Percentiles rank a stretch among this genome's conserved stretches.
Conservation (phyloP, 192 early-diverging fungal genomes). For the Coemansia interrupta region DNA sequence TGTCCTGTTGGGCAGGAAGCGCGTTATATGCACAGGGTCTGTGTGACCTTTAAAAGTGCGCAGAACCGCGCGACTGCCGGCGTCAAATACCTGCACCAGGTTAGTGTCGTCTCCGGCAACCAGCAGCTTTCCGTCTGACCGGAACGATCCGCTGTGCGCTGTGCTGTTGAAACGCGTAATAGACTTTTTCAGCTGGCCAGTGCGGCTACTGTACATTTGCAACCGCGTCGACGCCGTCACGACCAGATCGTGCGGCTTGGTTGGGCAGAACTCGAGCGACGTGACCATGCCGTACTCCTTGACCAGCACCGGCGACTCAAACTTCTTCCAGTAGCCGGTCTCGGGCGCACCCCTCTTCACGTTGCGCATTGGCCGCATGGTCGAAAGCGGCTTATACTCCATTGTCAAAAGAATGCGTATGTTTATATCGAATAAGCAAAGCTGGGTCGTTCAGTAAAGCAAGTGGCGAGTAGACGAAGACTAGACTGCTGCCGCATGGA, state of each 20-base stretch:
- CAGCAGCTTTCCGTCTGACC: slow-evolving; percentile 85
- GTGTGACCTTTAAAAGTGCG: slow-evolving; percentile 62
- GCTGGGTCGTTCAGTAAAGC: neutral
- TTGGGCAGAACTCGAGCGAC: slow-evolving; percentile 75
- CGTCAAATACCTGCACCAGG: slow-evolving; percentile 78
- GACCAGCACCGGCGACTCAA: slow-evolving; percentile 83
- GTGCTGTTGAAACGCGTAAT: slow-evolving; percentile 89
- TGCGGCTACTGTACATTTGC: slow-evolving; percentile 85
- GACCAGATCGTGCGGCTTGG: slow-evolving; percentile 81
- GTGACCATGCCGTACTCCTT: slow-evolving; percentile 85
- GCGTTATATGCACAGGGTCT: slow-evolving; percentile 73
- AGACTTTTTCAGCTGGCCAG: slow-evolving; percentile 80
- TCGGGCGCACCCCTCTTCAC: slow-evolving; percentile 59
- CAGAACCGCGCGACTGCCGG: slow-evolving; percentile 64
- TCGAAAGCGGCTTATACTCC: slow-evolving; percentile 59
- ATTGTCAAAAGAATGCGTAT: neutral
- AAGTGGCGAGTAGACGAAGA: neutral
- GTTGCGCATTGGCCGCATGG: slow-evolving; percentile 57
- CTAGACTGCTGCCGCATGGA: too few relatives aligned
- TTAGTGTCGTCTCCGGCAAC: slow-evolving; percentile 91
- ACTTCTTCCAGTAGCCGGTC: slow-evolving; percentile 72
- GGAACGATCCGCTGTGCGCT: slow-evolving; percentile 74
- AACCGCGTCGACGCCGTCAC: slow-evolving; percentile 87
- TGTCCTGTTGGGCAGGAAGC: slow-evolving; percentile 75
- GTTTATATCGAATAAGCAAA: neutral